Conservation (phyloP, 73 alveolate genomes). For the Blepharisma stoltei region DNA sequence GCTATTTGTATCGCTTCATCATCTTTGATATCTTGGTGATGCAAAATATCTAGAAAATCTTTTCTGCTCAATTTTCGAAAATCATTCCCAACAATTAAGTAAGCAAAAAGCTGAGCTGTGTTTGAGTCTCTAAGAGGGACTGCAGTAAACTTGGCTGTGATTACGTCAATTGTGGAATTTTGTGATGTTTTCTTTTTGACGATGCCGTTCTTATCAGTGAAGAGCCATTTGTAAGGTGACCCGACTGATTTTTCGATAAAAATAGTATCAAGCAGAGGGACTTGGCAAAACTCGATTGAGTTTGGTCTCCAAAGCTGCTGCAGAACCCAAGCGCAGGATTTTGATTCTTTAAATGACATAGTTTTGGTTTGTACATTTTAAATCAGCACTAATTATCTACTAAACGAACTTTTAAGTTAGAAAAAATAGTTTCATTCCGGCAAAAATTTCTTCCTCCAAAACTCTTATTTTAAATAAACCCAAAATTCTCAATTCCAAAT, state of each 20-base stretch:
- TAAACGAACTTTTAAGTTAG: too few species aligned
- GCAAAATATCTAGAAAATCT: not conserved
- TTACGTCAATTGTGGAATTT: not conserved
- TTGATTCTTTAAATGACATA: not conserved
- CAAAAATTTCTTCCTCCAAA: too few species aligned
- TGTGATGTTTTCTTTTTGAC: conserved; percentile 3
- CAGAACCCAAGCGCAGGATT: conserved; percentile 21
- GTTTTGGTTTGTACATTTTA: not conserved
- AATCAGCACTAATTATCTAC: too few species aligned
- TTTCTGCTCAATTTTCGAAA: not conserved
- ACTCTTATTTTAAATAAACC: too few species aligned
- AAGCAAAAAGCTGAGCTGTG: not conserved
- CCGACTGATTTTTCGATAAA: not conserved
- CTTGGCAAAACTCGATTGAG: not conserved
- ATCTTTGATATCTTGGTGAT: not conserved
- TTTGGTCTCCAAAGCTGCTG: not conserved
- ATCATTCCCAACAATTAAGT: not conserved
- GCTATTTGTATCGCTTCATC: not conserved
- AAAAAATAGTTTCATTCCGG: too few species aligned
- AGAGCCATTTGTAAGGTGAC: not conserved
- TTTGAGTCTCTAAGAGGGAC: not conserved
- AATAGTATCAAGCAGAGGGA: not conserved
- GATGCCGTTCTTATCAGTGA: conserved; percentile 22
- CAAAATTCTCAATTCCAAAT: too few species aligned
- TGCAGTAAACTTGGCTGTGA: not conserved